A percentile compares a stretch with the other conserved stretches of the same genome.
These are phyloP conservation scores for Circinella minor DNA, from an alignment of 371 early-diverging fungal genomes.

Conservation along the genomic window DNA sequence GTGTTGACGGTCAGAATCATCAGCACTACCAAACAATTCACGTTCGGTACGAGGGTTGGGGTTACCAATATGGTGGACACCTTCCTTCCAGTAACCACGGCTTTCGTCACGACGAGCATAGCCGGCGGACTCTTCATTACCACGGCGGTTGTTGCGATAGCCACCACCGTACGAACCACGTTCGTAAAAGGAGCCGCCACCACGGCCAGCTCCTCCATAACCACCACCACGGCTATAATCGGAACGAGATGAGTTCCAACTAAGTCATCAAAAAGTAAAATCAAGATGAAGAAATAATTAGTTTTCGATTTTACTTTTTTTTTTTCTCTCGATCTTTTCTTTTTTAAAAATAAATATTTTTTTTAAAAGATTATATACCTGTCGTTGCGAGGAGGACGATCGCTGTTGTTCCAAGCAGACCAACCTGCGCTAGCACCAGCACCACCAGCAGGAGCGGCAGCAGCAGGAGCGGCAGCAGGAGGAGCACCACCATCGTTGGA, in stretches of 20 bases:
- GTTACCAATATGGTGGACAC: slow-evolving; percentile 72
- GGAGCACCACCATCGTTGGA: slow-evolving; percentile 23
- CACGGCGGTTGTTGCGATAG: slow-evolving; percentile 37
- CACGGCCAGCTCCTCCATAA: slow-evolving; percentile 34
- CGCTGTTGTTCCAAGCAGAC: slow-evolving; percentile 27
- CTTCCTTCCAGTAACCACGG: slow-evolving; percentile 74
- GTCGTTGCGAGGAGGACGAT: slow-evolving; percentile 19
- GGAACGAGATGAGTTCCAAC: slow-evolving; percentile 61
- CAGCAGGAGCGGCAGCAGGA: slow-evolving; percentile 27
- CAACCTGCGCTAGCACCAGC: slow-evolving; percentile 29
- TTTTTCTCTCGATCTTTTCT: neutral
- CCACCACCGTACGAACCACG: slow-evolving; percentile 39
- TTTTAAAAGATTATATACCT: slow-evolving; percentile 15
- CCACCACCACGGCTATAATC: slow-evolving; percentile 37
- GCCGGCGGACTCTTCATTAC: slow-evolving; percentile 51
- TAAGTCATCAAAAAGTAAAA: slow-evolving; percentile 13
- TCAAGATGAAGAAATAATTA: neutral
- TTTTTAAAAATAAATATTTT: slow-evolving; percentile 2
- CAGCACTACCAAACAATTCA: slow-evolving; percentile 76
- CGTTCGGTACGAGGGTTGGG: slow-evolving; percentile 79
- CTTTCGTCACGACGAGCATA: slow-evolving; percentile 56
- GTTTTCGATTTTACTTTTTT: neutral
- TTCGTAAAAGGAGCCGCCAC: slow-evolving; percentile 28
- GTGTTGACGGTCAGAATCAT: slow-evolving; percentile 70
- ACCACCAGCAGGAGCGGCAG: slow-evolving; percentile 5